Base-by-base conservation (phyloP, 306 rosid genomes). In the Acacia acuminata region DNA sequence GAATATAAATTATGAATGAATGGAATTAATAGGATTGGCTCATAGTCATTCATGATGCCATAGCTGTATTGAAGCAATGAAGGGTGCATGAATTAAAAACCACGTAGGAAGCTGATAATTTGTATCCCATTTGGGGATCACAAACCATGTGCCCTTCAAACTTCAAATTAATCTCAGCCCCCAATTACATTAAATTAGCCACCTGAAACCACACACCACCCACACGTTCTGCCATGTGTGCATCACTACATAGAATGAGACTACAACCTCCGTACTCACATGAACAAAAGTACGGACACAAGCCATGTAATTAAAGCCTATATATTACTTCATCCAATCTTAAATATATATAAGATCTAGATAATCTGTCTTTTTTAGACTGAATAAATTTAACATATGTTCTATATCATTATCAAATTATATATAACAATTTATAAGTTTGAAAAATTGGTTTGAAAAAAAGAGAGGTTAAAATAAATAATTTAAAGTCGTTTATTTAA, bases 221-320 rank as follows among this genome's bases (percentile, higher is more conserved):
- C 85, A 73, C 88, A 87, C 84, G 80, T 81, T 87, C 70, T 81
- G 82, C 48, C 90, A 87, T n/a, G n/a, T n/a, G n/a, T n/a, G n/a
- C n/a, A 61, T 81, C 85, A 4, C 73, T 70, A 3, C 36, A 63
- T 72, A 13, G 19, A 48, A 48, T 75, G 27, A 76, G 58, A 80
- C 71, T 77, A 4, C 66, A 75, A 77, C 75, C 75, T 86, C 85
- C 89, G 87, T 84, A 86, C 86, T 69, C 61, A 36, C 38, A 60
- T 82, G 76, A 79, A 61, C 12, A 1, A 3, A 12, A 79, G 84
- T 82, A 82, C 84, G 76, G 38, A 69, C 86, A 50, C 20, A 50
- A 15, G 20, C 56, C 3, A 4, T 16, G 6, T 48, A 5, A 48
- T 16, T 15, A 51, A 1, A 38, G 7, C 40, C 5, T 5, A 0